These are phyloP conservation scores for Crataegus laevigata DNA, from an alignment of 306 rosid species.

Conservation along the genomic window DNA sequence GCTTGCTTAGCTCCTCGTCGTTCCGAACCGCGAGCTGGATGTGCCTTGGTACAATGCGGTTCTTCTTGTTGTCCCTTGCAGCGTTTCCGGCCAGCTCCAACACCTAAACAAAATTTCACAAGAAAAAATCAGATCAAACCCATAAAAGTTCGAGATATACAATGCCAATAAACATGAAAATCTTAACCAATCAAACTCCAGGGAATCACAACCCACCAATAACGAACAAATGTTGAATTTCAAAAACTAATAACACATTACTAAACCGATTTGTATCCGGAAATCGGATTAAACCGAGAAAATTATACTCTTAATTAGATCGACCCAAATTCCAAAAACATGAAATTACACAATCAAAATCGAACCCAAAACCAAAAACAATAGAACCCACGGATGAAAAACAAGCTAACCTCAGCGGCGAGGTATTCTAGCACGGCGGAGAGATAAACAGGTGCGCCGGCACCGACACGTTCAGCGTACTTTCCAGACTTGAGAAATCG, in stretches of 20 bases:
- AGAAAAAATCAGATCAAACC: background rate
- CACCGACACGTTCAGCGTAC: constrained; percentile 91
- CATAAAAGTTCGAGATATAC: background rate
- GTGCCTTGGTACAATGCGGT: constrained; percentile 79
- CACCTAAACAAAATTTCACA: constrained; percentile 29
- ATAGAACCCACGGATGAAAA: background rate
- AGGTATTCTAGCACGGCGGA: constrained; percentile 88
- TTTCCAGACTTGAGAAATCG: constrained; percentile 77
- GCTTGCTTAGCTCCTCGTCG: constrained; percentile 79
- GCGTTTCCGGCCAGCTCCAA: constrained; percentile 84
- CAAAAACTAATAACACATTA: background rate
- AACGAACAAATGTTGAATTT: background rate
- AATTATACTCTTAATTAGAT: background rate
- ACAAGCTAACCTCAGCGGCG: constrained; percentile 63
- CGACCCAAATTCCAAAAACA: background rate
- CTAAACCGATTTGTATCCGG: background rate
- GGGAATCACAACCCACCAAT: background rate
- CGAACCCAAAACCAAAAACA: background rate
- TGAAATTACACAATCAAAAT: background rate
- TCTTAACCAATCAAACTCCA: background rate
- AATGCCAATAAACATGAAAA: background rate
- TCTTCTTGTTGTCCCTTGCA: constrained; percentile 90
- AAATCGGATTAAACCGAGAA: background rate
- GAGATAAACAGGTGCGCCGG: constrained; percentile 87
- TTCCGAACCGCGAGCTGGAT: constrained; percentile 83